Evolutionary conservation across 2,329 filamentous ascomycete genomes (phyloP).

Genomic region (Aureobasidium uvarum): DNA sequence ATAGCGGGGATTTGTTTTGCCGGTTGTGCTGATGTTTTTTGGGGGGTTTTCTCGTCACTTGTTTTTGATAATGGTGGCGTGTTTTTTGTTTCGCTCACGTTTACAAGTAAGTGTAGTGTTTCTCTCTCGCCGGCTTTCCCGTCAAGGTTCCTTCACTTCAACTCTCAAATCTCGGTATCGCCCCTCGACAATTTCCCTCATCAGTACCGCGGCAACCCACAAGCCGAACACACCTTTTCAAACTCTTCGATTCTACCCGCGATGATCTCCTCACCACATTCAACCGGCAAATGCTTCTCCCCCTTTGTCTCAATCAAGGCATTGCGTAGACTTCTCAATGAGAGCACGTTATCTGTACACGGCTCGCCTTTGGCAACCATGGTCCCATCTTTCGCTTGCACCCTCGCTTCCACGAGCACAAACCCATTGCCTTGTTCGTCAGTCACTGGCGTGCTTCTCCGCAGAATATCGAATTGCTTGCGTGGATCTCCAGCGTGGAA

Average conservation of each 20-base stretch:
- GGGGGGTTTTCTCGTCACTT: background rate
- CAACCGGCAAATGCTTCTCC: background rate
- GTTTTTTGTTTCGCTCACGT: background rate
- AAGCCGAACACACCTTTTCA: constrained; percentile 13
- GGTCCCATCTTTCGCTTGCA: constrained; percentile 3
- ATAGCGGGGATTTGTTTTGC: no score
- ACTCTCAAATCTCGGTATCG: background rate
- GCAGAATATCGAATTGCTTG: constrained; percentile 4
- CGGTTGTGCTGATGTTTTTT: no score
- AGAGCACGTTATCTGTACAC: constrained; percentile 3
- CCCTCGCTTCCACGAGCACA: constrained; percentile 6
- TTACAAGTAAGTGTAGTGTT: background rate
- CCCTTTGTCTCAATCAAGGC: constrained; percentile 15
- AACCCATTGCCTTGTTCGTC: background rate
- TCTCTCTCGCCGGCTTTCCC: no score
- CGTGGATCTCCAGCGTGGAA: background rate
- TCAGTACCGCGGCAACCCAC: constrained; percentile 6
- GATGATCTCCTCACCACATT: background rate
- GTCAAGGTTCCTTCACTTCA: background rate
- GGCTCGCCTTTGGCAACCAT: constrained; percentile 9
- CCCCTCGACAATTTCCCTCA: background rate
- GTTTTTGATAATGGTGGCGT: background rate
- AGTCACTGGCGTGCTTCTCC: background rate
- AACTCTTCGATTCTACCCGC: constrained; percentile 10
- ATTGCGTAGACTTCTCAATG: constrained; percentile 5